A percentile compares a stretch with the other conserved stretches of the same genome.
These are phyloP conservation scores for Eragrostis tef DNA, from an alignment of 202 grass and related monocot genomes.

Conservation along the genomic window DNA sequence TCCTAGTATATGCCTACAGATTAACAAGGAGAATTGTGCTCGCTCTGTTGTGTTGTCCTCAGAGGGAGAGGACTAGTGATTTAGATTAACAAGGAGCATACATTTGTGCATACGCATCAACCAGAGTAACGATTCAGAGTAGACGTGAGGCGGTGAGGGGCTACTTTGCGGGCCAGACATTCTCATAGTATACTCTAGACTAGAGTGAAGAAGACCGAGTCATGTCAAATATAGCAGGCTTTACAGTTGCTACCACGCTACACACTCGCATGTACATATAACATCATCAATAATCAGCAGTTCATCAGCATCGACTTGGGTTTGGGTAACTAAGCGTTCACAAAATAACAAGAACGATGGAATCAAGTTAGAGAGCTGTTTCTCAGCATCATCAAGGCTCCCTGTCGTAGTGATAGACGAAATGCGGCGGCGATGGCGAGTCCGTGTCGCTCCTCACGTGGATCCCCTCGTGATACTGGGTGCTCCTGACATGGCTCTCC, in stretches of 20 bases:
- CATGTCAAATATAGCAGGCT: too few species aligned
- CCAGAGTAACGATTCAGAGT: too few species aligned
- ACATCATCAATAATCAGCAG: slow-evolving; percentile 31
- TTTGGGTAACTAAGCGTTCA: slow-evolving; percentile 6
- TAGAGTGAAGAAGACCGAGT: too few species aligned
- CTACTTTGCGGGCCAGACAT: too few species aligned
- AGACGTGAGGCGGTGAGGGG: too few species aligned
- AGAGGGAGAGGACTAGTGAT: too few species aligned
- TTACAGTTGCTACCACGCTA: slow-evolving; percentile 41
- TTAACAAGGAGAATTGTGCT: too few species aligned
- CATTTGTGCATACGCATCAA: too few species aligned
- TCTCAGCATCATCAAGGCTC: slow-evolving; percentile 51
- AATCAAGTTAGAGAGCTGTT: slow-evolving; percentile 37
- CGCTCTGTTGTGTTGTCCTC: too few species aligned
- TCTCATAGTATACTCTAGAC: too few species aligned
- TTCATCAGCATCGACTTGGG: slow-evolving; percentile 10
- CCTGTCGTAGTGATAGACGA: slow-evolving; percentile 74
- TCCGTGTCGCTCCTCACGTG: slow-evolving; percentile 46
- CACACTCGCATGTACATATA: slow-evolving; percentile 33
- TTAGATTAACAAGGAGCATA: too few species aligned
- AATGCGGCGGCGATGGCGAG: slow-evolving; percentile 53
- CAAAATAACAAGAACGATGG: background rate
- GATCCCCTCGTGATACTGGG: slow-evolving; percentile 39
- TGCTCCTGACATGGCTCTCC: slow-evolving; percentile 46
- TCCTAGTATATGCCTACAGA: too few species aligned